Evolutionary conservation across 1,284 basidiomycete genomes (phyloP).

Genomic region (Cutaneotrichosporon cavernicola): DNA sequence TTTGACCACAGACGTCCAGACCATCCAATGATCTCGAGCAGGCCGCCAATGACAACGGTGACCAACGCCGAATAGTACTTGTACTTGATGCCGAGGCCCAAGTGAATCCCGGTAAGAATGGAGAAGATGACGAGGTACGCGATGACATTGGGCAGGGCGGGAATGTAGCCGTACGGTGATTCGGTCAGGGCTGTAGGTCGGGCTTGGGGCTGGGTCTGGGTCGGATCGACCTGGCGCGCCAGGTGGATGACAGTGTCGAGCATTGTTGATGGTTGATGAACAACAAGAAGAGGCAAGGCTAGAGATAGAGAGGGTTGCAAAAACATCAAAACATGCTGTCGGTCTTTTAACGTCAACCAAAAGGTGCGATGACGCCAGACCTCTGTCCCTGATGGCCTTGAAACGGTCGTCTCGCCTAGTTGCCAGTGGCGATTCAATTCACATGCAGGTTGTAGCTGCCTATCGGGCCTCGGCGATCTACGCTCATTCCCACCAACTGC

Average conservation of each 20-base stretch:
- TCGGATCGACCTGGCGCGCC: conserved; percentile 2
- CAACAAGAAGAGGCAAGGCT: too few relatives aligned
- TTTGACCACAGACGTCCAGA: conserved; percentile 38
- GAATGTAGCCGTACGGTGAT: conserved; percentile 43
- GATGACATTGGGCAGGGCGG: conserved; percentile 22
- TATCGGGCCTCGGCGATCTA: too few relatives aligned
- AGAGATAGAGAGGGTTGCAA: too few relatives aligned
- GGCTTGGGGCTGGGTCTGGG: neutral
- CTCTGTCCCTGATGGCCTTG: too few relatives aligned
- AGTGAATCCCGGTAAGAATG: conserved; percentile 53
- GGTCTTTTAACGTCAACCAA: too few relatives aligned
- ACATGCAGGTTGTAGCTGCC: too few relatives aligned
- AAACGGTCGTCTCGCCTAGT: too few relatives aligned
- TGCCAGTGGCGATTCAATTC: too few relatives aligned
- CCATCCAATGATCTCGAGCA: conserved; percentile 57
- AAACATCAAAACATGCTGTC: too few relatives aligned
- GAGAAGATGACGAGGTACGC: conserved; percentile 39
- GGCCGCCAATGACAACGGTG: conserved; percentile 58
- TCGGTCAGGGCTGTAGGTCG: neutral
- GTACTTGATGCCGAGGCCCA: conserved; percentile 53
- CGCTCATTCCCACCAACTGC: too few relatives aligned
- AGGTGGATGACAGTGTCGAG: neutral
- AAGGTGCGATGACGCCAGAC: too few relatives aligned
- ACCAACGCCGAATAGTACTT: conserved; percentile 60
- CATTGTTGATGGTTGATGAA: neutral